phyloP scores from a whole-genome alignment of 768 basidiomycete species.

The Phallus indusiatus region DNA sequence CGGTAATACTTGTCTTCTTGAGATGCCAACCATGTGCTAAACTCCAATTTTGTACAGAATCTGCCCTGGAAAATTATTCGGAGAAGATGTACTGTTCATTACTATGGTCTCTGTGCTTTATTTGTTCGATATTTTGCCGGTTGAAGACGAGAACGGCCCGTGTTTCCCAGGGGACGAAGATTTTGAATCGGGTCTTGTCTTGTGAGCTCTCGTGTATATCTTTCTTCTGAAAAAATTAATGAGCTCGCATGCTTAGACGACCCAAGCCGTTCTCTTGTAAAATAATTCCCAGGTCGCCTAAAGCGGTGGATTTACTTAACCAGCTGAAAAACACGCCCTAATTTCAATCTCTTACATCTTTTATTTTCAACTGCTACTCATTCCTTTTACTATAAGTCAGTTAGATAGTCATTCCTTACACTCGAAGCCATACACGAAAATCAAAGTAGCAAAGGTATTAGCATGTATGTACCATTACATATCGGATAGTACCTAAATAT shows the following conservation, averaged over 20 bases:
- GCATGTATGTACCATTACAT: too few species aligned
- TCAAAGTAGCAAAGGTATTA: too few species aligned
- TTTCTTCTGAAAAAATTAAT: not conserved
- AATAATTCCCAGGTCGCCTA: not conserved
- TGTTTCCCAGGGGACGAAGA: constrained; percentile 14
- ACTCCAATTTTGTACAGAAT: constrained; percentile 18
- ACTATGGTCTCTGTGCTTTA: constrained; percentile 36
- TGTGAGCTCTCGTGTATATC: not conserved
- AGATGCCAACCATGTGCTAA: not conserved
- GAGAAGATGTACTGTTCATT: constrained; percentile 37
- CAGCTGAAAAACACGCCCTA: not conserved
- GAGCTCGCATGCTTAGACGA: not conserved
- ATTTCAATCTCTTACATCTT: too few species aligned
- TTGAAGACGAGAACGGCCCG: constrained; percentile 32
- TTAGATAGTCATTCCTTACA: too few species aligned
- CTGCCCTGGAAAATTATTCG: constrained; percentile 49
- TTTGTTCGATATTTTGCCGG: constrained; percentile 35
- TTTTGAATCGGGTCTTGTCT: not conserved
- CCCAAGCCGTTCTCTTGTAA: not conserved
- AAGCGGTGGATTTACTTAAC: not conserved
- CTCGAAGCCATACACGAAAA: too few species aligned
- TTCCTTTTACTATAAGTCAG: too few species aligned
- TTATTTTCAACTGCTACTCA: too few species aligned
- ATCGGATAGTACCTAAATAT: too few species aligned
- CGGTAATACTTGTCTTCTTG: not conserved